A percentile compares a stretch with the other conserved stretches of the same genome.
These are phyloP conservation scores for Citrus reticulata DNA, from an alignment of 345 rosid genomes.

Conservation along the genomic window DNA sequence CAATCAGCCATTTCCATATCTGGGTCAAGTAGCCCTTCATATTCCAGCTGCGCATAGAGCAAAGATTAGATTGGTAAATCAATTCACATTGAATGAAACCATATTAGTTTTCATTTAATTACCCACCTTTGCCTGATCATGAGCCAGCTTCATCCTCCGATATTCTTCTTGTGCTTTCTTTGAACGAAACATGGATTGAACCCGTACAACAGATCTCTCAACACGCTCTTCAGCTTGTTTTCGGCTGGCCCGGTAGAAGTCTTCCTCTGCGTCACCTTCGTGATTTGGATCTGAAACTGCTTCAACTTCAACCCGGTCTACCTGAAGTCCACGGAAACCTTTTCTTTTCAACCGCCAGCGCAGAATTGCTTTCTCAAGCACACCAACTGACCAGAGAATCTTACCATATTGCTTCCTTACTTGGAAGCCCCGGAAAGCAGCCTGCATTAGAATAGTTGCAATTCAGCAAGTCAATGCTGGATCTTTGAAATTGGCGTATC, in stretches of 20 bases:
- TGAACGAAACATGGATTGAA: constrained; percentile 94
- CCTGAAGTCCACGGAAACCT: constrained; percentile 80
- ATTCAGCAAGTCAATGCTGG: background rate
- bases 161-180: constrained; percentile 92
- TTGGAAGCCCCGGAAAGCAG: constrained; percentile 85
- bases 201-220: constrained; percentile 76
- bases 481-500: background rate
- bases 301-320: constrained; percentile 34
- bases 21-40: constrained; percentile 29
- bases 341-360: constrained; percentile 89
- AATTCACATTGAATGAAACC: background rate
- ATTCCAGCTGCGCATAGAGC: constrained; percentile 62
- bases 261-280: constrained; percentile 58
- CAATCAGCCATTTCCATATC: constrained; percentile 29
- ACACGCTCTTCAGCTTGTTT: constrained; percentile 92
- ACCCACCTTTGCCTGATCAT: constrained; percentile 62
- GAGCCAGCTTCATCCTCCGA: constrained; percentile 73
- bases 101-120: background rate
- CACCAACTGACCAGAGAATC: constrained; percentile 91
- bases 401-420: constrained; percentile 71
- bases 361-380: constrained; percentile 81
- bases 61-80: background rate
- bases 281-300: constrained; percentile 21
- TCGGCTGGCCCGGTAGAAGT: constrained; percentile 65
- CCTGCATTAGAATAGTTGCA: constrained; percentile 41